A percentile compares a stretch with the other conserved stretches of the same genome.
These are phyloP conservation scores for Microcyclosporella mali DNA, from an alignment of 2,329 filamentous ascomycete genomes.

Conservation along the genomic window DNA sequence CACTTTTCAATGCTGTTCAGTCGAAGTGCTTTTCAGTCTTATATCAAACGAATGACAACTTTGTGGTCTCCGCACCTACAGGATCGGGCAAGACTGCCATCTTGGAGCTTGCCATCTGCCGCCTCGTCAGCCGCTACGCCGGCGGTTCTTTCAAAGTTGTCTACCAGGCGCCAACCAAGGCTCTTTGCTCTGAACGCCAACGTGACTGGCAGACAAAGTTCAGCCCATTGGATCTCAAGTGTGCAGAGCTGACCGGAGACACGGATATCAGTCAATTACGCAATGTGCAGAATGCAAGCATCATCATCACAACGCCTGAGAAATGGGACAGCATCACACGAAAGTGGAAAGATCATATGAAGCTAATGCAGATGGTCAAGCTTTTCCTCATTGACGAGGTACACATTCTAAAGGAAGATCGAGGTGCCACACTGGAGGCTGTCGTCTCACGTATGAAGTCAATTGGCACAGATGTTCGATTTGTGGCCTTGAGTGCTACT, in stretches of 20 bases:
- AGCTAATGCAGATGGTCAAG: conserved; percentile 66
- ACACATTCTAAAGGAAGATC: conserved; percentile 72
- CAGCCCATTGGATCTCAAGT: conserved; percentile 57
- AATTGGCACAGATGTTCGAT: conserved; percentile 66
- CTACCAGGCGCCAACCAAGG: conserved; percentile 80
- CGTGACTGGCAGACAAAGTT: conserved; percentile 76
- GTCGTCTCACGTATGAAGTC: conserved; percentile 85
- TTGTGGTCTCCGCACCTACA: conserved; percentile 75
- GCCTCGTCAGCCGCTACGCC: conserved; percentile 52
- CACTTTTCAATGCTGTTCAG: conserved; percentile 74
- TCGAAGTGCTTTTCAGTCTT: conserved; percentile 67
- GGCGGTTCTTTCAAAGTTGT: conserved; percentile 68
- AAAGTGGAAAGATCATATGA: conserved; percentile 76
- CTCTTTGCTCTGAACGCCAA: conserved; percentile 69
- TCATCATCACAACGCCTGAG: conserved; percentile 83
- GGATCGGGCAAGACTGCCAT: conserved; percentile 80
- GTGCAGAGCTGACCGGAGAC: conserved; percentile 76
- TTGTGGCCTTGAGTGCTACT: conserved; percentile 75
- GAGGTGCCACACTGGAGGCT: conserved; percentile 74
- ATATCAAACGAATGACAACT: conserved; percentile 64
- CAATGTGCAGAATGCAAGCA: conserved; percentile 65
- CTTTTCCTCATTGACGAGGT: conserved; percentile 84
- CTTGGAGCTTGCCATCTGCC: conserved; percentile 76
- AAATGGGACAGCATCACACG: conserved; percentile 89
- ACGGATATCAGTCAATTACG: conserved; percentile 62